A percentile compares a stretch with the other conserved stretches of the same genome.
phyloP scores from a whole-genome alignment of 495 filamentous ascomycete genomes.

The Aspergillus bertholletiae region DNA sequence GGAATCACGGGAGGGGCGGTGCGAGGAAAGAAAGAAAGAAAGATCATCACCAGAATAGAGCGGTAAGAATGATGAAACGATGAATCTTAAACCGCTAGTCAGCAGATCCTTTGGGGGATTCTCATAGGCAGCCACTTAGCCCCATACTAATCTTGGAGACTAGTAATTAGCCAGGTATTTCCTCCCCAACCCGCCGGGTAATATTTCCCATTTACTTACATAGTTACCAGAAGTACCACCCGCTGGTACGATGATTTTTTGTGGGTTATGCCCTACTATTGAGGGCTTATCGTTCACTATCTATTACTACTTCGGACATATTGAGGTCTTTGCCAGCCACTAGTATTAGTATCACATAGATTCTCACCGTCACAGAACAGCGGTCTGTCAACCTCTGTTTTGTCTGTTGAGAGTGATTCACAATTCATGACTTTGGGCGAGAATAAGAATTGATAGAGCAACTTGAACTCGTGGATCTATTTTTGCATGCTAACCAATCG shows the following conservation, averaged over 20 bases:
- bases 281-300: background rate
- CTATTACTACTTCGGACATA: background rate
- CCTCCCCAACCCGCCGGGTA: no score
- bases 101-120: conserved; percentile 13
- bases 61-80: conserved; percentile 19
- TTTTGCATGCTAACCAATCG: background rate
- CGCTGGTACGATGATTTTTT: background rate
- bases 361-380: conserved; percentile 5
- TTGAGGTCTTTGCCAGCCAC: background rate
- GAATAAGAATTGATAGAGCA: background rate
- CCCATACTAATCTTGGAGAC: background rate
- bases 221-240: background rate
- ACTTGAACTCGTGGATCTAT: background rate
- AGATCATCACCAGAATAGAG: conserved; percentile 8
- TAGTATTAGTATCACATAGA: background rate
- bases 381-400: conserved; percentile 9
- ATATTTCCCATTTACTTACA: no score
- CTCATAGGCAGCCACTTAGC: background rate
- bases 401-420: background rate
- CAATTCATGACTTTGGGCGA: conserved; percentile 2
- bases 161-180: background rate
- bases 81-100: conserved; percentile 13
- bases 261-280: background rate
- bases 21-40: conserved; percentile 10
- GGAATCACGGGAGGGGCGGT: conserved; percentile 17